Percentiles rank a stretch among this genome's conserved stretches.
Evolutionary conservation across 768 basidiomycete genomes (phyloP).

Genomic region (Rhizopogon rudus): DNA sequence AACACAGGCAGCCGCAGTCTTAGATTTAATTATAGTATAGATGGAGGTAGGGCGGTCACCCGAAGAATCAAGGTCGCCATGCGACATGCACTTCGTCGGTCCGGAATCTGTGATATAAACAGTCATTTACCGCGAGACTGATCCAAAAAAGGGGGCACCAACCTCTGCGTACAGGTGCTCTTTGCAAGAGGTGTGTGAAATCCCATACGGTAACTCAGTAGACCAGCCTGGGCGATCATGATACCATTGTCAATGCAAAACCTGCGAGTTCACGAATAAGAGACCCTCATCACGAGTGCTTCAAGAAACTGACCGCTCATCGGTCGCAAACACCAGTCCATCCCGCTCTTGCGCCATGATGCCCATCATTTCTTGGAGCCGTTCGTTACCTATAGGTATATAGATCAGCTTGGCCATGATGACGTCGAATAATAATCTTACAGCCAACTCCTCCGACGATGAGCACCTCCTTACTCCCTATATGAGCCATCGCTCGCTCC

Average conservation of each 20-base stretch:
- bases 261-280: conserved; percentile 34
- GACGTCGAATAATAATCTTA: conserved; percentile 37
- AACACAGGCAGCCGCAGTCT: neutral
- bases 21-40: neutral
- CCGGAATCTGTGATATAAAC: conserved; percentile 58
- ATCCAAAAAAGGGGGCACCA: conserved; percentile 10
- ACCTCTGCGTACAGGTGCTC: conserved; percentile 93
- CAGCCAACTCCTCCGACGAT: conserved; percentile 99
- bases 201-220: conserved; percentile 91
- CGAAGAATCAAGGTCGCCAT: conserved; percentile 51
- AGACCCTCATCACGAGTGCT: neutral
- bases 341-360: conserved; percentile 91
- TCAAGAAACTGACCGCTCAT: conserved; percentile 66
- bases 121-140: conserved; percentile 1
- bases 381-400: conserved; percentile 65
- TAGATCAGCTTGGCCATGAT: neutral
- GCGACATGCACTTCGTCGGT: conserved; percentile 92
- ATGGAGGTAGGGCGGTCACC: neutral
- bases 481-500: conserved; percentile 98
- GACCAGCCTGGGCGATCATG: conserved; percentile 98
- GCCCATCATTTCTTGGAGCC: conserved; percentile 98
- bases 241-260: conserved; percentile 99
- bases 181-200: conserved; percentile 68
- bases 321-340: conserved; percentile 90
- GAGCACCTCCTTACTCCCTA: conserved; percentile 91